Evolutionary conservation across 495 filamentous ascomycete species (phyloP).

Genomic region (Glarea lozoyensis): DNA sequence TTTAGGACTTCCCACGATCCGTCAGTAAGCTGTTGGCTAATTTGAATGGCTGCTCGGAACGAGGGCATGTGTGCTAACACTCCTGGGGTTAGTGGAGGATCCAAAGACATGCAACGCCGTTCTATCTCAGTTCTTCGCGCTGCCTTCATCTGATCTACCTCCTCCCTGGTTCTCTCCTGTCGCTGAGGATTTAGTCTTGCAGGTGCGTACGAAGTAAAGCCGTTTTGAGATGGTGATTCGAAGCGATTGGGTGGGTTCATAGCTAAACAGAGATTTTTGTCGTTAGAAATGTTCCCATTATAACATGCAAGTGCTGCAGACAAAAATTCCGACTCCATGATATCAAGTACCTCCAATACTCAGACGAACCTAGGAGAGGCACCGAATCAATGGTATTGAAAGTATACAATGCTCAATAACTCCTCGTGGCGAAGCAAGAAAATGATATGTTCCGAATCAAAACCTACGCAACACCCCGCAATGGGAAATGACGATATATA

Average conservation of each 20-base stretch:
- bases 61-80: constrained; percentile 57
- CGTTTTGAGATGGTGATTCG: constrained; percentile 19
- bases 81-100: constrained; percentile 49
- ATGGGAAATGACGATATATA: no score
- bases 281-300: no score
- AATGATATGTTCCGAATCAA: no score
- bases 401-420: no score
- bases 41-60: constrained; percentile 61
- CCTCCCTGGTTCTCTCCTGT: constrained; percentile 33
- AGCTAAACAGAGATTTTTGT: constrained; percentile 6
- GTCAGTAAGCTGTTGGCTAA: constrained; percentile 53
- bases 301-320: no score
- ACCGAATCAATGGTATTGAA: no score
- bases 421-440: no score
- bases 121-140: constrained; percentile 58
- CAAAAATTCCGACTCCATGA: no score
- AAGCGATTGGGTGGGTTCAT: constrained; percentile 13
- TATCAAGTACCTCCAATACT: no score
- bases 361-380: no score
- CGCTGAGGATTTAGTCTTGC: constrained; percentile 15
- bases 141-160: constrained; percentile 45
- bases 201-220: constrained; percentile 9
- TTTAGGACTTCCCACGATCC: constrained; percentile 54
- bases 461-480: no score
- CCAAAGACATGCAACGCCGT: constrained; percentile 47